A percentile compares a stretch with the other conserved stretches of the same genome.
phyloP scores from a whole-genome alignment of 1,284 basidiomycete species.

The Microbotryum saponariae region DNA sequence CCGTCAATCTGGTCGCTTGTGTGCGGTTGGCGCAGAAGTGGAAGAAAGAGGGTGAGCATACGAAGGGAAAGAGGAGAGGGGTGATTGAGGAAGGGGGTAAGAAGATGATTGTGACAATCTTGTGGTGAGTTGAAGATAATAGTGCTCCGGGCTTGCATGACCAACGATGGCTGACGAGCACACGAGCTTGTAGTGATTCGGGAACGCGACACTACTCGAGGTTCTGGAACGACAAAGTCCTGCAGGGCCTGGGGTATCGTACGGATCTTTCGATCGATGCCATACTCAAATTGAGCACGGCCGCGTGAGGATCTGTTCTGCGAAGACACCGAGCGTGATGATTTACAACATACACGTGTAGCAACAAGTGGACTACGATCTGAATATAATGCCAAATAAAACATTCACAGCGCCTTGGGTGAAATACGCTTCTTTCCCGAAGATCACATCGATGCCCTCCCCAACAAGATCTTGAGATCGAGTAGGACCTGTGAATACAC shows the following conservation, averaged over 20 bases:
- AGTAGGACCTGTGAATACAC: slow-evolving; percentile 18
- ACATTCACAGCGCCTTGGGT: too few relatives aligned
- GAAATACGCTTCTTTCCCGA: too few relatives aligned
- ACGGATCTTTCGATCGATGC: too few relatives aligned
- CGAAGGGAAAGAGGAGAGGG: slow-evolving; percentile 21
- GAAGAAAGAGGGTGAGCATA: slow-evolving; percentile 50
- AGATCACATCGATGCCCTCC: slow-evolving; percentile 16
- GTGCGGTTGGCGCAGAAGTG: slow-evolving; percentile 66
- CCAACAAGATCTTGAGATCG: slow-evolving; percentile 30
- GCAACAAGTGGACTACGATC: too few relatives aligned
- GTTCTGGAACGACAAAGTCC: slow-evolving; percentile 36
- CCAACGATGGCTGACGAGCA: background rate
- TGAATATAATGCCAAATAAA: too few relatives aligned
- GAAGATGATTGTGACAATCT: slow-evolving; percentile 67
- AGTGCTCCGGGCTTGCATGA: background rate
- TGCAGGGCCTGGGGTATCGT: background rate
- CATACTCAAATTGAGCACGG: too few relatives aligned
- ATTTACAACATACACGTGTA: too few relatives aligned
- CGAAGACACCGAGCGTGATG: too few relatives aligned
- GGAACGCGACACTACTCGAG: slow-evolving; percentile 32
- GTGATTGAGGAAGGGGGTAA: slow-evolving; percentile 30
- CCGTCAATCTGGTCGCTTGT: slow-evolving; percentile 88
- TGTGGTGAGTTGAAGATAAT: slow-evolving; percentile 46
- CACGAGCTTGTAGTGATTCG: slow-evolving; percentile 30
- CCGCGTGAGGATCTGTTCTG: too few relatives aligned